phyloP scores from a whole-genome alignment of 305 asterid species.

The Fraxinus angustifolia region DNA sequence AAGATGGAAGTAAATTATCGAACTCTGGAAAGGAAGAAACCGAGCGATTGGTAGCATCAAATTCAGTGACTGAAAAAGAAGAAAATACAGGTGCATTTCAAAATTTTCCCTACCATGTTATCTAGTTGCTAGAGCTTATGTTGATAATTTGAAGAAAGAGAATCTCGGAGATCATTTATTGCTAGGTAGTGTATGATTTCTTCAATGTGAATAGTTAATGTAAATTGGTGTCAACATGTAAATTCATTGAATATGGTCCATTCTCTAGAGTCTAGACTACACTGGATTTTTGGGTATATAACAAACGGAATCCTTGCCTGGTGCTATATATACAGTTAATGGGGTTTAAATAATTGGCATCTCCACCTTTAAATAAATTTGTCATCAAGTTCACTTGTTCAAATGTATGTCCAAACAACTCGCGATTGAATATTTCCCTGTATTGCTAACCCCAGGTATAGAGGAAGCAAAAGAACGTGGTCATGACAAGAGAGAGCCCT shows the following conservation, averaged over 20 bases:
- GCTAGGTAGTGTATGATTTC: neutral
- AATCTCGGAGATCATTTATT: neutral
- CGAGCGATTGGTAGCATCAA: constrained; percentile 32
- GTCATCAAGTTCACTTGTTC: constrained; percentile 3
- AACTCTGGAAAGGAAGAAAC: constrained; percentile 46
- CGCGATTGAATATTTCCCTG: constrained; percentile 15
- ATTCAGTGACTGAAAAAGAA: constrained; percentile 38
- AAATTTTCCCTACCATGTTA: constrained; percentile 9
- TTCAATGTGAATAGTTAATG: neutral
- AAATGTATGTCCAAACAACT: constrained; percentile 9
- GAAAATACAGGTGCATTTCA: constrained; percentile 41
- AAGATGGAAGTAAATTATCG: constrained; percentile 50
- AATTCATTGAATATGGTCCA: constrained; percentile 7
- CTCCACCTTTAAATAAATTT: neutral
- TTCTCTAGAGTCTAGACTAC: neutral
- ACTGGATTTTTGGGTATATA: neutral
- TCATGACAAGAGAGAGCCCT: constrained; percentile 35
- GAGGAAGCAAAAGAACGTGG: constrained; percentile 40
- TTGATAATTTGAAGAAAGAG: constrained; percentile 10
- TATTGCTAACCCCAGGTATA: constrained; percentile 37
- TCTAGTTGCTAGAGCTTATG: constrained; percentile 3
- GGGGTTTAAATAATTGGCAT: neutral
- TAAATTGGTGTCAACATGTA: neutral
- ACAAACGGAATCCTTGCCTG: neutral
- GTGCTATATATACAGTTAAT: neutral